A percentile compares a stretch with the other conserved stretches of the same genome.
Conservation (phyloP, 2,329 filamentous ascomycete species). For the Karstenula rhodostoma region DNA sequence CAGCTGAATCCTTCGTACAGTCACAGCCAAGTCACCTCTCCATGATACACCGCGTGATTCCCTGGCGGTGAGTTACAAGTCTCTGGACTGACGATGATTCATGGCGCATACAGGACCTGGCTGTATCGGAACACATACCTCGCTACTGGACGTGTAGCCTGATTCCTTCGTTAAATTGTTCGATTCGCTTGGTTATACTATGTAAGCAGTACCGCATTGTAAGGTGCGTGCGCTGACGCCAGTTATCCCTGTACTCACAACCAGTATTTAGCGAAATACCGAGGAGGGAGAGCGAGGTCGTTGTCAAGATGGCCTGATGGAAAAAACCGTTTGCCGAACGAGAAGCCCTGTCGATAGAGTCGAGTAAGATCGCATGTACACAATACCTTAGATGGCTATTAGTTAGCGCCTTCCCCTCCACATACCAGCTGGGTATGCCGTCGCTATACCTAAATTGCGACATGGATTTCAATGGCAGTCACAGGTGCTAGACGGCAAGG, state of each 20-base stretch:
- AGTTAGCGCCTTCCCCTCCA: not conserved
- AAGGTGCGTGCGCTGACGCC: not conserved
- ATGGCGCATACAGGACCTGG: too few species aligned
- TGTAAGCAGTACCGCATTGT: too few species aligned
- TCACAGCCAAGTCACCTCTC: too few species aligned
- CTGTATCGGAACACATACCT: too few species aligned
- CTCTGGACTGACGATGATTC: too few species aligned
- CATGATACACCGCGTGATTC: too few species aligned
- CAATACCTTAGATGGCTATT: not conserved
- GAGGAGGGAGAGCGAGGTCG: not conserved
- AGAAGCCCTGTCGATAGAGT: not conserved
- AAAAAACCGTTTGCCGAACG: not conserved
- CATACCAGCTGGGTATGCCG: too few species aligned
- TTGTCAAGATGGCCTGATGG: too few species aligned
- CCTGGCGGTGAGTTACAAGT: too few species aligned
- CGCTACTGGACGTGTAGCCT: too few species aligned
- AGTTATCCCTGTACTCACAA: slow-evolving; percentile 1
- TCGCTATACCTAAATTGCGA: not conserved
- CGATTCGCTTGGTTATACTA: too few species aligned
- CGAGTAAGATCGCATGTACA: not conserved
- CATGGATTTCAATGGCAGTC: not conserved
- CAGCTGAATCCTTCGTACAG: slow-evolving; percentile 10
- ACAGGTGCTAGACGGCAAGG: not conserved
- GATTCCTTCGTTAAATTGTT: not conserved
- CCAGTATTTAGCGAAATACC: not conserved